Conservation (phyloP, 2,329 filamentous ascomycete species). For the Calycina herbarum region DNA sequence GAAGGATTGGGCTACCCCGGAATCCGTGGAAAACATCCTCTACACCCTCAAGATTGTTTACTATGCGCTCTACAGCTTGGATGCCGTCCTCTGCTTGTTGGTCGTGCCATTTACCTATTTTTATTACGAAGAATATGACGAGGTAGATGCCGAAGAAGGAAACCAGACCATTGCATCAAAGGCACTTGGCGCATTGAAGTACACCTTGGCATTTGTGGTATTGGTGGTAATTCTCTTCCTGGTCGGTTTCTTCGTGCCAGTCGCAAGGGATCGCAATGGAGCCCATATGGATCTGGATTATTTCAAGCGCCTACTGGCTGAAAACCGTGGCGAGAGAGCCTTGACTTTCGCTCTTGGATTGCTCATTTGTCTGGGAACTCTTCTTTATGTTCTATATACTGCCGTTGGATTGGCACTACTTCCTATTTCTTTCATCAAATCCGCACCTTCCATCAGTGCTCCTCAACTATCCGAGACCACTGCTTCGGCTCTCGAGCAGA, state of each 20-base stretch:
- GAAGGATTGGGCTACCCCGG: constrained; percentile 92
- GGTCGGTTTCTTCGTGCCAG: constrained; percentile 90
- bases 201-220: constrained; percentile 80
- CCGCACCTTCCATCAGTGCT: constrained; percentile 80
- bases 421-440: constrained; percentile 89
- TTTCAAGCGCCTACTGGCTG: constrained; percentile 79
- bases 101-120: constrained; percentile 97
- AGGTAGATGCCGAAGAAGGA: constrained; percentile 80
- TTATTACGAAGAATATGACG: constrained; percentile 96
- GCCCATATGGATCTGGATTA: constrained; percentile 82
- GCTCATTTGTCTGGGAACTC: constrained; percentile 81
- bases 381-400: constrained; percentile 87
- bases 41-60: constrained; percentile 84
- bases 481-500: constrained; percentile 77
- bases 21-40: constrained; percentile 74
- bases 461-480: constrained; percentile 77
- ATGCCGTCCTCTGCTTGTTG: constrained; percentile 84
- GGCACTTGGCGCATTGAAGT: constrained; percentile 84
- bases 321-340: constrained; percentile 90
- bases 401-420: constrained; percentile 84
- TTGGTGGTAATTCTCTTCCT: constrained; percentile 83
- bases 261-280: constrained; percentile 65
- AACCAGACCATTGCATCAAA: constrained; percentile 69
- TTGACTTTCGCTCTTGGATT: constrained; percentile 86
- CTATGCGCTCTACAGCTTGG: constrained; percentile 88